Percentiles rank a stretch among this genome's conserved stretches.
These are phyloP conservation scores for Alternaria viburni DNA, from an alignment of 2,329 filamentous ascomycete species.

Conservation along the genomic window DNA sequence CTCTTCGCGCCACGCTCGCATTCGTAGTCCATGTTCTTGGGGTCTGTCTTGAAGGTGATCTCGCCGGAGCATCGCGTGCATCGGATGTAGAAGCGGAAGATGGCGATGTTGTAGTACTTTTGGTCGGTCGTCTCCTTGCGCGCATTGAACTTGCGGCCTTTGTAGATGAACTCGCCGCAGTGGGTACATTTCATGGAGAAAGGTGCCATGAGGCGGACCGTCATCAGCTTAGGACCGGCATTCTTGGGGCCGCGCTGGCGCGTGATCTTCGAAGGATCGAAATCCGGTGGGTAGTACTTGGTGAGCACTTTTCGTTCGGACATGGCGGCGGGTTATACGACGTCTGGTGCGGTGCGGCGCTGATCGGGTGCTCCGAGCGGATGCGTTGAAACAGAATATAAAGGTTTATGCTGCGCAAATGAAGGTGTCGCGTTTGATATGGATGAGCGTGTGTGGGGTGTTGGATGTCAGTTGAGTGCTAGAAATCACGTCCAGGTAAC, in stretches of 20 bases:
- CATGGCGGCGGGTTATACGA: conserved; percentile 61
- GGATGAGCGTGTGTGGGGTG: background rate
- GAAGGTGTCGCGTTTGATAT: background rate
- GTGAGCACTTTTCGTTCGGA: conserved; percentile 83
- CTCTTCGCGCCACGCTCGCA: conserved; percentile 83
- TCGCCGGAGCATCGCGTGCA: conserved; percentile 86
- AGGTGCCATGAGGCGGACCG: conserved; percentile 88
- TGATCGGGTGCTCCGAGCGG: background rate
- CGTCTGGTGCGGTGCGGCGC: background rate
- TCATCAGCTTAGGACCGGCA: conserved; percentile 79
- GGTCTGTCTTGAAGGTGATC: conserved; percentile 93
- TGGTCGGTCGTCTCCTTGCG: conserved; percentile 92
- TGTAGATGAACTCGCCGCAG: conserved; percentile 85
- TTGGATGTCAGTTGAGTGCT: background rate
- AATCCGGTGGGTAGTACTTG: conserved; percentile 76
- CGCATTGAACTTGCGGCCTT: conserved; percentile 93
- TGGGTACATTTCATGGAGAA: conserved; percentile 78
- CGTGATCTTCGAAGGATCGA: conserved; percentile 82
- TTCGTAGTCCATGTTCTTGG: conserved; percentile 90
- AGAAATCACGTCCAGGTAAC: conserved; percentile 3
- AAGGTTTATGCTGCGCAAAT: background rate
- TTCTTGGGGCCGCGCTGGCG: conserved; percentile 73
- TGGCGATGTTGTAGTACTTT: conserved; percentile 85
- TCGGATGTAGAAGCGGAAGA: conserved; percentile 85
- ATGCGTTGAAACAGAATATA: background rate